These are phyloP conservation scores for Lentinus brumalis DNA, from an alignment of 768 basidiomycete genomes.

Conservation along the genomic window DNA sequence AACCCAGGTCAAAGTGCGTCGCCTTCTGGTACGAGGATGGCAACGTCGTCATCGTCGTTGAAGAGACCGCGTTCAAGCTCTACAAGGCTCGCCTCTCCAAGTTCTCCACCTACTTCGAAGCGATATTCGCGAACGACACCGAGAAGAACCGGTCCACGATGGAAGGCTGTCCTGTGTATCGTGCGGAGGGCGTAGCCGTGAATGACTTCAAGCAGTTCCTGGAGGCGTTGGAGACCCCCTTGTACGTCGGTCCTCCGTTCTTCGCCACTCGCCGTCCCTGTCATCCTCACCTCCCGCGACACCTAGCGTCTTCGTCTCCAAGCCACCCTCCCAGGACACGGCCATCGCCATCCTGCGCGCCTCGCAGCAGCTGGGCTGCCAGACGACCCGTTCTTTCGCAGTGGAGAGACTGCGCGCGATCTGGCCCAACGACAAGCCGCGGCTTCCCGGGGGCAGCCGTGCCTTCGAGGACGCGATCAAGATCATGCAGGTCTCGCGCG, in stretches of 20 bases:
- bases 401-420: slow-evolving; percentile 29
- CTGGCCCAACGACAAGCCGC: slow-evolving; percentile 26
- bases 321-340: no score
- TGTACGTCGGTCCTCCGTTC: slow-evolving; percentile 27
- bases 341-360: no score
- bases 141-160: background rate
- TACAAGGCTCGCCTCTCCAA: slow-evolving; percentile 34
- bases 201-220: slow-evolving; percentile 37
- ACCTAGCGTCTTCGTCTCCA: no score
- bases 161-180: slow-evolving; percentile 23
- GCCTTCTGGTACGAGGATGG: slow-evolving; percentile 40
- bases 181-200: slow-evolving; percentile 25
- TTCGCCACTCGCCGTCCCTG: background rate
- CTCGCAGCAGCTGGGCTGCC: slow-evolving; percentile 29
- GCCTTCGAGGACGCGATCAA: slow-evolving; percentile 23
- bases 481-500: slow-evolving; percentile 33
- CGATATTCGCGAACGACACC: slow-evolving; percentile 20
- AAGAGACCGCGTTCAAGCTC: slow-evolving; percentile 36
- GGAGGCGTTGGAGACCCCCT: slow-evolving; percentile 32
- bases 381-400: slow-evolving; percentile 30
- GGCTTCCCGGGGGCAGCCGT: slow-evolving; percentile 10
- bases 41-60: slow-evolving; percentile 35
- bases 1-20: background rate
- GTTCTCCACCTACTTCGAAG: slow-evolving; percentile 36
- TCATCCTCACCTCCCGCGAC: background rate